Evolutionary conservation across 148 eudicot species (phyloP).

Genomic region (Rhododendron ferrugineum): DNA sequence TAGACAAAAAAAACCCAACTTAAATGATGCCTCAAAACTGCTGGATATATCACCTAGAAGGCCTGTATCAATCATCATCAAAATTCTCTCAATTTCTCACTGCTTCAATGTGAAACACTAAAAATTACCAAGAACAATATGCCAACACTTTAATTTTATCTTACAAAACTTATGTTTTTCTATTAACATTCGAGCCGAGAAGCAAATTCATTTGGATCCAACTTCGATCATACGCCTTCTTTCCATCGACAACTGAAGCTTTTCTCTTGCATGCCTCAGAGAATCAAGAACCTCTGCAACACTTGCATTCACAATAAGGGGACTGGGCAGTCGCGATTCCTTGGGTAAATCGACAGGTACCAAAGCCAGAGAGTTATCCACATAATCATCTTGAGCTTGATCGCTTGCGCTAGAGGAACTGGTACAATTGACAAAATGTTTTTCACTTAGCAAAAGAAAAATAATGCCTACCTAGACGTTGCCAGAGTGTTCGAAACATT

Average conservation of each 20-base stretch:
- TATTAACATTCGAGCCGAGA: not conserved
- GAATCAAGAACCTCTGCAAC: constrained; percentile 51
- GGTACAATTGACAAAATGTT: not conserved
- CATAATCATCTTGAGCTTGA: constrained; percentile 15
- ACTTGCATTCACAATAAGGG: constrained; percentile 23
- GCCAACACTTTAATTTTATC: not conserved
- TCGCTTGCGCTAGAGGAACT: constrained; percentile 13
- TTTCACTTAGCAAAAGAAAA: too few relatives aligned
- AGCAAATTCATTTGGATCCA: constrained; percentile 18
- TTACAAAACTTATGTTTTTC: not conserved
- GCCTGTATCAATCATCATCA: not conserved
- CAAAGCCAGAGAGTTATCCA: constrained; percentile 53
- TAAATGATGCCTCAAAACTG: too few relatives aligned
- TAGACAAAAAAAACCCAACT: too few relatives aligned
- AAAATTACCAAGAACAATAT: not conserved
- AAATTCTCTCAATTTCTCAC: not conserved
- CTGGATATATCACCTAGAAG: not conserved
- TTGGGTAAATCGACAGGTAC: constrained; percentile 28
- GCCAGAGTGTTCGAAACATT: too few relatives aligned
- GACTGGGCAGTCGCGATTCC: constrained; percentile 17
- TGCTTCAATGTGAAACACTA: not conserved
- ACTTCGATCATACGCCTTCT: constrained; percentile 35
- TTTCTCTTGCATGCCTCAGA: constrained; percentile 41
- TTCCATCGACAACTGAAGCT: constrained; percentile 37
- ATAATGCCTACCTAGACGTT: not conserved